Percentiles rank a stretch among this genome's conserved stretches.
phyloP scores from a whole-genome alignment of 116 monocot genomes.

The Posidonia oceanica region DNA sequence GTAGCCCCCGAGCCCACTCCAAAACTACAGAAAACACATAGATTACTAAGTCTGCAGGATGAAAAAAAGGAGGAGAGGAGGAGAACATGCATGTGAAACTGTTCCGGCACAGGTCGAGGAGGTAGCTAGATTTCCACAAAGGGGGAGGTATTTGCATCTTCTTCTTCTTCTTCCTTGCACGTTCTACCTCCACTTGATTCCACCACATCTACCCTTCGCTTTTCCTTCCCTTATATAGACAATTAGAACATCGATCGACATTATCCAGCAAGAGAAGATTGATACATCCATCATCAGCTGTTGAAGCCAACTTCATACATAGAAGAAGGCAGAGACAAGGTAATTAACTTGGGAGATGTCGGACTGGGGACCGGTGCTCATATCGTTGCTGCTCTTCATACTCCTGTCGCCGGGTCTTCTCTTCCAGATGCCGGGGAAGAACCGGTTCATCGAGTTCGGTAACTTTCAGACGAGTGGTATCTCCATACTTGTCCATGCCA shows the following conservation, averaged over 20 bases:
- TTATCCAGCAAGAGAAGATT: background rate
- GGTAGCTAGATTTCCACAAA: background rate
- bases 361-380: constrained; percentile 19
- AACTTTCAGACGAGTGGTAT: constrained; percentile 15
- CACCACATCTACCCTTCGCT: no score
- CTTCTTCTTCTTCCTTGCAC: background rate
- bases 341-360: background rate
- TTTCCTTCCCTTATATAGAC: no score
- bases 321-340: no score
- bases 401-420: constrained; percentile 14
- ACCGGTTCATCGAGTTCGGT: constrained; percentile 13
- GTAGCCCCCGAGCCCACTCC: background rate
- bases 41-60: no score
- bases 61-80: no score
- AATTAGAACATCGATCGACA: background rate
- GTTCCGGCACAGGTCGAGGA: background rate
- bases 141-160: background rate
- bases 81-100: no score
- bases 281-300: background rate
- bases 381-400: constrained; percentile 15
- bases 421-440: constrained; percentile 11
- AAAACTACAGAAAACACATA: no score
- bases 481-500: constrained; percentile 13
- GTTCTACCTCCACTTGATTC: background rate
- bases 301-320: no score